Percentiles rank a stretch among this genome's conserved stretches.
Evolutionary conservation across 2,329 filamentous ascomycete species (phyloP).

Genomic region (Pseudogymnoascus sp.): DNA sequence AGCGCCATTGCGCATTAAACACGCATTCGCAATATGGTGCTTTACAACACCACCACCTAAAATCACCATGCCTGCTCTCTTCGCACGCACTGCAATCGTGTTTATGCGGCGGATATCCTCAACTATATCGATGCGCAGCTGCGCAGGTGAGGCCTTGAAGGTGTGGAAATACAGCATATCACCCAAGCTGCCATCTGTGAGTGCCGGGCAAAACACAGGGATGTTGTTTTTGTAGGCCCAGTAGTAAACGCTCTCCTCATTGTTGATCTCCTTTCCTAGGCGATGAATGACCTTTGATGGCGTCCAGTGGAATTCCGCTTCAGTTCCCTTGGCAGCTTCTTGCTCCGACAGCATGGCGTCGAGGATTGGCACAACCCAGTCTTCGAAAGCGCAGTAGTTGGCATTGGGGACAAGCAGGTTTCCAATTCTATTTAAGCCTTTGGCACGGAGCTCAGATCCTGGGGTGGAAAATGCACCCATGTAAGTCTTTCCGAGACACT

Average conservation of each 20-base stretch:
- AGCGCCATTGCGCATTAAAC: constrained; percentile 93
- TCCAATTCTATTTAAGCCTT: constrained; percentile 90
- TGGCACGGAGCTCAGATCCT: constrained; percentile 69
- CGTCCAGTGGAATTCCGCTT: constrained; percentile 77
- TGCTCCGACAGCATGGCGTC: constrained; percentile 91
- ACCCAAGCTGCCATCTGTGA: constrained; percentile 90
- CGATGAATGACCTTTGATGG: constrained; percentile 86
- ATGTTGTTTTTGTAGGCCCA: constrained; percentile 98
- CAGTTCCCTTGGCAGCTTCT: constrained; percentile 63
- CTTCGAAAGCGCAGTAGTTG: constrained; percentile 96
- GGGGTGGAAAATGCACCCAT: constrained; percentile 74
- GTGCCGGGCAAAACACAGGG: constrained; percentile 89
- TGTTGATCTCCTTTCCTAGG: constrained; percentile 86
- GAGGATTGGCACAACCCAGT: constrained; percentile 95
- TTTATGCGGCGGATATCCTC: constrained; percentile 92
- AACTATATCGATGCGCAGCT: constrained; percentile 82
- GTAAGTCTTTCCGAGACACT: constrained; percentile 91
- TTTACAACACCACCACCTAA: constrained; percentile 93
- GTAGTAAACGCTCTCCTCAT: constrained; percentile 87
- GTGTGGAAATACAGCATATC: constrained; percentile 99
- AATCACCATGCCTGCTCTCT: constrained; percentile 88
- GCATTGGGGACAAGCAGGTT: constrained; percentile 93
- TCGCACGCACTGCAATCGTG: constrained; percentile 79
- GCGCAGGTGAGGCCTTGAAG: constrained; percentile 75
- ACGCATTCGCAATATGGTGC: constrained; percentile 97